Percentiles rank a stretch among this genome's conserved stretches.
Conservation (phyloP, 805 yeast genomes). For the Yamadazyma nakazawae region DNA sequence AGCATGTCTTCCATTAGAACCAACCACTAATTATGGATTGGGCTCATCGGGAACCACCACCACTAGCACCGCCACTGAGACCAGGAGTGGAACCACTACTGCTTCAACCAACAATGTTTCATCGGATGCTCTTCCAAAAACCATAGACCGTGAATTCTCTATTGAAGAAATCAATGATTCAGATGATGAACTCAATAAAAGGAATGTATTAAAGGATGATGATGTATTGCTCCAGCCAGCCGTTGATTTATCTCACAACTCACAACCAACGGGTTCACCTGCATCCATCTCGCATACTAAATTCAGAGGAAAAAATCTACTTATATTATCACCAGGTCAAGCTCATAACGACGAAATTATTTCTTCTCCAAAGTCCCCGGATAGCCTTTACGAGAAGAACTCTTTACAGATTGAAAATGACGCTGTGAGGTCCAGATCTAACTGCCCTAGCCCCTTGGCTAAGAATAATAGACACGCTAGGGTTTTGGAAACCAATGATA, state of each 20-base stretch:
- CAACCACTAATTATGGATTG: not conserved
- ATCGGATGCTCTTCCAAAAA: not conserved
- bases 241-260: conserved; percentile 7
- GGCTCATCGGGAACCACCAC: not conserved
- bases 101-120: not conserved
- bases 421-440: conserved; percentile 18
- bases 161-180: conserved; percentile 42
- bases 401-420: conserved; percentile 7
- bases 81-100: not conserved
- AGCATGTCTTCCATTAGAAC: no score
- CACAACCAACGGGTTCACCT: conserved; percentile 9
- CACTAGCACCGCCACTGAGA: not conserved
- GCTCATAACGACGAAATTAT: conserved; percentile 21
- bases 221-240: conserved; percentile 16
- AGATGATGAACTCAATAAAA: conserved; percentile 31
- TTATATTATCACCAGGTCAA: conserved; percentile 39
- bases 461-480: conserved; percentile 43
- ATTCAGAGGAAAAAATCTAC: conserved; percentile 27
- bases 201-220: conserved; percentile 1
- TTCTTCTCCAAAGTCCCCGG: conserved; percentile 11
- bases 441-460: conserved; percentile 40
- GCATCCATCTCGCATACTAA: conserved; percentile 17
- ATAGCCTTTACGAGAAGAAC: conserved; percentile 7
- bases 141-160: conserved; percentile 25
- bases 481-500: conserved; percentile 36